Evolutionary conservation across 306 rosid species (phyloP).

Genomic region (Ochetophila trinervis): DNA sequence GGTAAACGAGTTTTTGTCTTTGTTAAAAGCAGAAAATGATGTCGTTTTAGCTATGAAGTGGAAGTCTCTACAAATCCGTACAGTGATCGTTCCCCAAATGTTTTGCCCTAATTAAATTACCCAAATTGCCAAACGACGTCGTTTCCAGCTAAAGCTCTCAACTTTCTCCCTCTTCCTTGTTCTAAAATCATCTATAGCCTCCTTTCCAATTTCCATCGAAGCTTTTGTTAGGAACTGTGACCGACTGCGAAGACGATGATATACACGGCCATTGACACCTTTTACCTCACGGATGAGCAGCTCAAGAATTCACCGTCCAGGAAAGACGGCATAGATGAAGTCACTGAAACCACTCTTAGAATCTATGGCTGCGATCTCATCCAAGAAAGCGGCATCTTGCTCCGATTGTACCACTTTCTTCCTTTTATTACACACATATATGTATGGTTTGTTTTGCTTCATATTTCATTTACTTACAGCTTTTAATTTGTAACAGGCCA

Average conservation of each 20-base stretch:
- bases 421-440: background rate
- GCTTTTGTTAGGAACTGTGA: constrained; percentile 6
- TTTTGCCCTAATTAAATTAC: too few species aligned
- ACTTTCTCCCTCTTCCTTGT: too few species aligned
- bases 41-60: too few species aligned
- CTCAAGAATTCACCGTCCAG: constrained; percentile 64
- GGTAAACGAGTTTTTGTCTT: too few species aligned
- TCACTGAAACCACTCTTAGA: constrained; percentile 72
- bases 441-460: too few species aligned
- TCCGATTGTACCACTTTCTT: constrained; percentile 55
- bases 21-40: too few species aligned
- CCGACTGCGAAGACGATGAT: constrained; percentile 41
- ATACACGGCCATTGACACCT: constrained; percentile 81
- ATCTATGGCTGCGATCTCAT: constrained; percentile 94
- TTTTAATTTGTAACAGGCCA: constrained; percentile 47
- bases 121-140: too few species aligned
- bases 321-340: constrained; percentile 78
- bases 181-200: too few species aligned
- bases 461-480: constrained; percentile 26
- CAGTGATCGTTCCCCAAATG: too few species aligned
- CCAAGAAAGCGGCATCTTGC: constrained; percentile 95
- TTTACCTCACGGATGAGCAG: constrained; percentile 76
- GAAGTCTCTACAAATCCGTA: too few species aligned
- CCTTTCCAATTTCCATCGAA: background rate
- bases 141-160: too few species aligned